Percentiles rank a stretch among this genome's conserved stretches.
These are phyloP conservation scores for Rhizopus arrhizus DNA, from an alignment of 371 early-diverging fungal genomes.

Conservation along the genomic window DNA sequence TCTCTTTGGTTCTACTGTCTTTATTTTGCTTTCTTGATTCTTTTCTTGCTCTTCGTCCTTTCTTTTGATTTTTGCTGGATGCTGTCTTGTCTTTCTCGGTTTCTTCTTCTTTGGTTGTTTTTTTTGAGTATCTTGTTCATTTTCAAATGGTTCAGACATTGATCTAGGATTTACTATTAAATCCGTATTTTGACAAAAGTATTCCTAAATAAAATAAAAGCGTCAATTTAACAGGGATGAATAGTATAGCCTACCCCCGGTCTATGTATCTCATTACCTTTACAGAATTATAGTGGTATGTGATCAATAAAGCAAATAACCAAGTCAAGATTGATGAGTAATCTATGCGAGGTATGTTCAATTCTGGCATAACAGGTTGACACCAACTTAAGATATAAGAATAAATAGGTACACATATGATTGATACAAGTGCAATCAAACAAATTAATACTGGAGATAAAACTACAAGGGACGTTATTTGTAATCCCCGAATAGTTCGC, in stretches of 20 bases:
- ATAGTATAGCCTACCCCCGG: not conserved
- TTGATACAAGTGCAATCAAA: conserved; percentile 16
- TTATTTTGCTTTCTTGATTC: not conserved
- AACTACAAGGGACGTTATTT: conserved; percentile 19
- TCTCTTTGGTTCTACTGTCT: conserved; percentile 1
- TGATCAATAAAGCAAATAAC: not conserved
- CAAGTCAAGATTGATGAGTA: not conserved
- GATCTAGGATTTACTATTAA: not conserved
- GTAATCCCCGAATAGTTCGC: conserved; percentile 19
- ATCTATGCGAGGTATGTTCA: not conserved
- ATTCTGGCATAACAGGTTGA: not conserved
- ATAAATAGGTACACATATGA: conserved; percentile 10
- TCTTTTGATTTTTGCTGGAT: not conserved
- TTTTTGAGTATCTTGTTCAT: not conserved
- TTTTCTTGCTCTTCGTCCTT: conserved; percentile 12
- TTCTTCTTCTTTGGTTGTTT: conserved; percentile 3
- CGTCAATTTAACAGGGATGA: conserved; percentile 12
- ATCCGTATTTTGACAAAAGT: not conserved
- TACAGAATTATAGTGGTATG: not conserved
- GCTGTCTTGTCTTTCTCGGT: conserved; percentile 1
- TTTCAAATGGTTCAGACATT: not conserved
- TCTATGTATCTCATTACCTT: not conserved
- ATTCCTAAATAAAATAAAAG: not conserved
- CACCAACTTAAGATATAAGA: not conserved
- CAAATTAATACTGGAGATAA: conserved; percentile 14